Conservation (phyloP, 768 basidiomycete species). For the Gyrodon lividus region DNA sequence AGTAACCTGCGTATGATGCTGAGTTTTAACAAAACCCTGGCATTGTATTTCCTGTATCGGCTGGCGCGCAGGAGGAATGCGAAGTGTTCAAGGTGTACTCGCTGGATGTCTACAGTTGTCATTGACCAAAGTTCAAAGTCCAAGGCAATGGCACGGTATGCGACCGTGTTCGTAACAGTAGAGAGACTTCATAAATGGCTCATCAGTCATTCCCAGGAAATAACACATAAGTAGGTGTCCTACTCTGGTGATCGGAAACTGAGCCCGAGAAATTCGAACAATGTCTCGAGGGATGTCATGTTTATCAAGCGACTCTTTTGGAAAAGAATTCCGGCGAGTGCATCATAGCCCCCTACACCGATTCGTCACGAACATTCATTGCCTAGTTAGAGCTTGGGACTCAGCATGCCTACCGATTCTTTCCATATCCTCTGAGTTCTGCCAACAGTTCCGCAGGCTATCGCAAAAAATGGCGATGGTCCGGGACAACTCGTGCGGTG, state of each 20-base stretch:
- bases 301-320: conserved; percentile 75
- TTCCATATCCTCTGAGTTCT: conserved; percentile 95
- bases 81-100: conserved; percentile 80
- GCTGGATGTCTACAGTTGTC: conserved; percentile 70
- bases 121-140: conserved; percentile 90
- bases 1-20: conserved; percentile 71
- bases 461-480: conserved; percentile 74
- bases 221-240: conserved; percentile 21
- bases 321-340: conserved; percentile 71
- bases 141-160: conserved; percentile 79
- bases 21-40: conserved; percentile 68
- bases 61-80: conserved; percentile 68
- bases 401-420: conserved; percentile 61
- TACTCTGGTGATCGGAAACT: conserved; percentile 82
- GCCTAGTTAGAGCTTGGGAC: neutral
- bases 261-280: conserved; percentile 86
- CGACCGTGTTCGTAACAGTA: conserved; percentile 77
- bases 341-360: conserved; percentile 78
- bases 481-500: conserved; percentile 72
- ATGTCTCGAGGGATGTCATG: conserved; percentile 73
- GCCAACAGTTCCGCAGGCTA: conserved; percentile 81
- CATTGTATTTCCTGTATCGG: conserved; percentile 75
- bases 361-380: conserved; percentile 4
- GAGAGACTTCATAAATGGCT: conserved; percentile 56
- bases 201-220: neutral